These are phyloP conservation scores for Suhomyces guaymorum DNA, from an alignment of 1,139 yeast genomes.

Conservation along the genomic window DNA sequence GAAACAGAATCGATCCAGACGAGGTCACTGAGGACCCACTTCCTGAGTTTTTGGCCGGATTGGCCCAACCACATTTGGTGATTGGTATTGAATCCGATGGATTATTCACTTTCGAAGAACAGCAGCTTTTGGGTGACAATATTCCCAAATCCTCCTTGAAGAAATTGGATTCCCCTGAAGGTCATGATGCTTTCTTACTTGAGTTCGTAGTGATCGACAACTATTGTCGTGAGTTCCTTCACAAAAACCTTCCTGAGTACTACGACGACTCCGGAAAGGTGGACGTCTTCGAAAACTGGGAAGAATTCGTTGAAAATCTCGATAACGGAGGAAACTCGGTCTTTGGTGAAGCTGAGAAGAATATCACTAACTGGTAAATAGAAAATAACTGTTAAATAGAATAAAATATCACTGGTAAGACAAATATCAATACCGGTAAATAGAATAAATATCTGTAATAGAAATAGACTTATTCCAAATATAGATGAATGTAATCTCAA, in stretches of 20 bases:
- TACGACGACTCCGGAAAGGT: constrained; percentile 50
- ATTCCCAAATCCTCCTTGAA: constrained; percentile 70
- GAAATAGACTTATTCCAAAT: too few relatives aligned
- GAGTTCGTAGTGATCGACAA: constrained; percentile 84
- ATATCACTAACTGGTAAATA: constrained; percentile 80
- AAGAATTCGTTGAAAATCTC: constrained; percentile 35
- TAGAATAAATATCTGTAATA: too few relatives aligned
- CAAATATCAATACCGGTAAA: too few relatives aligned
- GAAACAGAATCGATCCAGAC: constrained; percentile 56
- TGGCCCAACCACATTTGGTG: constrained; percentile 74
- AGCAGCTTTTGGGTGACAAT: constrained; percentile 73
- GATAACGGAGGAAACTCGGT: constrained; percentile 65
- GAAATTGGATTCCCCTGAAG: constrained; percentile 88
- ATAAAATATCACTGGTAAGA: neutral
- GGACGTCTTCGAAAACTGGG: constrained; percentile 56
- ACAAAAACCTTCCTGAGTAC: constrained; percentile 54
- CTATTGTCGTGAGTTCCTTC: constrained; percentile 66
- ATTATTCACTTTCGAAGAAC: constrained; percentile 87
- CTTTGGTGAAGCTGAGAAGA: constrained; percentile 91
- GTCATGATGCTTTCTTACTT: constrained; percentile 92
- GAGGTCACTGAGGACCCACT: constrained; percentile 39
- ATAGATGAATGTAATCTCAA: too few relatives aligned
- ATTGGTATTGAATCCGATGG: constrained; percentile 94
- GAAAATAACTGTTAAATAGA: too few relatives aligned
- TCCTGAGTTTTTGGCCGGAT: constrained; percentile 46